Conservation (phyloP, 2,329 filamentous ascomycete species). For the Periconia sp. region DNA sequence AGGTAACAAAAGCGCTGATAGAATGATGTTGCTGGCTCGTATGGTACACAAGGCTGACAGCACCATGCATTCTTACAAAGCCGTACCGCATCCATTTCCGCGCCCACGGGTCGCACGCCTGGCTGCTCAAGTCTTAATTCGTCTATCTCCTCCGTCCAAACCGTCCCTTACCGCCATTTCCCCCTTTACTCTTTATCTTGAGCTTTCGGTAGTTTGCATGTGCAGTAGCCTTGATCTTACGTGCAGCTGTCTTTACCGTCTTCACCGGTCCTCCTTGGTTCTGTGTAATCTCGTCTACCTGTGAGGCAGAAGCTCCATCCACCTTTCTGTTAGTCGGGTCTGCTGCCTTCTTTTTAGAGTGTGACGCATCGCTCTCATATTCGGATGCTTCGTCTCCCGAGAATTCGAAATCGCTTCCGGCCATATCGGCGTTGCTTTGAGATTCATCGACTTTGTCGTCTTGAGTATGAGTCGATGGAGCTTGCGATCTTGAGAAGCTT, state of each 20-base stretch:
- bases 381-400: conserved; percentile 43
- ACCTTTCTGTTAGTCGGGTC: conserved; percentile 17
- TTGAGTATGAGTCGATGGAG: conserved; percentile 19
- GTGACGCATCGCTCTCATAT: conserved; percentile 45
- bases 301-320: not conserved
- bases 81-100: not conserved
- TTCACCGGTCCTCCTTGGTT: conserved; percentile 19
- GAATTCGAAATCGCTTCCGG: conserved; percentile 37
- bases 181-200: conserved; percentile 55
- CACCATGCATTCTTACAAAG: not conserved
- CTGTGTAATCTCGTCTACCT: conserved; percentile 12
- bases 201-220: conserved; percentile 53
- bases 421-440: conserved; percentile 22
- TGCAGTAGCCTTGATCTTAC: conserved; percentile 50
- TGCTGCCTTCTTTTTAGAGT: conserved; percentile 32
- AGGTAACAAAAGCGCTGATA: not conserved
- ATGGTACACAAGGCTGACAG: conserved; percentile 5
- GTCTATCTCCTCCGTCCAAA: conserved; percentile 38
- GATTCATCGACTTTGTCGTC: conserved; percentile 41
- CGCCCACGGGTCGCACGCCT: conserved; percentile 4
- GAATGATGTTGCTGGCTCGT: not conserved
- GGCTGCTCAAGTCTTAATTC: conserved; percentile 4
- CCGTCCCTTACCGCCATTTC: conserved; percentile 42
- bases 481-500: conserved; percentile 47
- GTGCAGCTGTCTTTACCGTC: conserved; percentile 41